Evolutionary conservation across 805 yeast species (phyloP).

Genomic region (Pichia cabralensis): DNA sequence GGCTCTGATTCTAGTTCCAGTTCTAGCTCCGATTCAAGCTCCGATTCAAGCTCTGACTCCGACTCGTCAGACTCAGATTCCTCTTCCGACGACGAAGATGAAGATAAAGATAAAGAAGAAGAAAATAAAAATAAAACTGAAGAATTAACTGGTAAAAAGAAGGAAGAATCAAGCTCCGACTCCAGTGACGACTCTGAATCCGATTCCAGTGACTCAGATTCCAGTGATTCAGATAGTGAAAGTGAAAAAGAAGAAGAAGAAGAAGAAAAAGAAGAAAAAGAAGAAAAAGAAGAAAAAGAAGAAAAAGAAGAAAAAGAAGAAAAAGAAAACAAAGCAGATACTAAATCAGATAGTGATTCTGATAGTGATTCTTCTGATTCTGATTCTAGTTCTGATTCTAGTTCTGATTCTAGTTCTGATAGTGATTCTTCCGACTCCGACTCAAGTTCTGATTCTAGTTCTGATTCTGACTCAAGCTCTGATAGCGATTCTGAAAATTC

Average conservation of each 20-base stretch:
- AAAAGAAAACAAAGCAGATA: neutral
- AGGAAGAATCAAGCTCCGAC: slow-evolving; percentile 4
- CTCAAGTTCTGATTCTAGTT: slow-evolving; percentile 8
- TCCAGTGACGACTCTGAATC: neutral
- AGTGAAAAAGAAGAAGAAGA: neutral
- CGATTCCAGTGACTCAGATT: neutral
- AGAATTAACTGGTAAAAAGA: slow-evolving; percentile 16
- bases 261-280: neutral
- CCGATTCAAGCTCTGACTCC: neutral
- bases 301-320: slow-evolving; percentile 1
- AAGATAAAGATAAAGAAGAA: slow-evolving; percentile 12
- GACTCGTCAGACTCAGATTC: slow-evolving; percentile 1
- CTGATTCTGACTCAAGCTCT: slow-evolving; percentile 10
- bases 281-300: slow-evolving; percentile 1
- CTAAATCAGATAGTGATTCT: slow-evolving; percentile 5
- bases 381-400: slow-evolving; percentile 6
- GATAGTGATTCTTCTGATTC: slow-evolving; percentile 7
- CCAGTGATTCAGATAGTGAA: slow-evolving; percentile 1
- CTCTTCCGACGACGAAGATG: slow-evolving; percentile 4
- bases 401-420: slow-evolving; percentile 3
- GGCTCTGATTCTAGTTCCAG: no score
- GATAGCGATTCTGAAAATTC: slow-evolving; percentile 6
- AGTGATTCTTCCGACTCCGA: slow-evolving; percentile 4
- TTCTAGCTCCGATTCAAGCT: neutral
- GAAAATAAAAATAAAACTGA: no score